These are phyloP conservation scores for Entelexis paramagnoliae DNA, from an alignment of 1,139 yeast genomes.

Conservation along the genomic window DNA sequence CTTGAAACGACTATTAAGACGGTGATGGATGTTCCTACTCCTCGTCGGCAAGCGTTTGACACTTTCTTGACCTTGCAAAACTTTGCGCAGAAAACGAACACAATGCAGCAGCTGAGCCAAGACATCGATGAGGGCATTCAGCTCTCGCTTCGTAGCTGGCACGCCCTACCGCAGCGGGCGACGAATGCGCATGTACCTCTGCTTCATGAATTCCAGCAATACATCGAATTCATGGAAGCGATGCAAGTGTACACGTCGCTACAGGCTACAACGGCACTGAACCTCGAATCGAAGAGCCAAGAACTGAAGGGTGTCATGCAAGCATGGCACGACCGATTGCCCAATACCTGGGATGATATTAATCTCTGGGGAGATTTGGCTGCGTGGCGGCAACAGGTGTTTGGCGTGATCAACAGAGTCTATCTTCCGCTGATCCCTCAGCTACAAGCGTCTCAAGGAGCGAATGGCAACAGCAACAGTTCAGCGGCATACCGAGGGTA, in stretches of 20 bases:
- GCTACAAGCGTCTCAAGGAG: constrained; percentile 48
- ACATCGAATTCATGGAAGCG: constrained; percentile 96
- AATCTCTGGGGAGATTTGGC: constrained; percentile 96
- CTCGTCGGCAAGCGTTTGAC: constrained; percentile 89
- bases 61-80: constrained; percentile 89
- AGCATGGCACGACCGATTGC: constrained; percentile 96
- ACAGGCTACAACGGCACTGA: constrained; percentile 83
- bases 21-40: constrained; percentile 98
- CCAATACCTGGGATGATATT: constrained; percentile 95
- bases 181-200: constrained; percentile 83
- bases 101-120: constrained; percentile 64
- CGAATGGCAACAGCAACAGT: constrained; percentile 45
- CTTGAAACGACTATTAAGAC: constrained; percentile 88
- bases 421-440: constrained; percentile 89
- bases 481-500: constrained; percentile 95
- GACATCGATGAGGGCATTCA: constrained; percentile 95
- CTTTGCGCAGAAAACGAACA: constrained; percentile 80
- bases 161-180: constrained; percentile 67
- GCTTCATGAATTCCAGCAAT: constrained; percentile 91
- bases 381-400: constrained; percentile 98
- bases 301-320: constrained; percentile 88
- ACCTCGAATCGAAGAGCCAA: constrained; percentile 82
- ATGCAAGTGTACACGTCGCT: constrained; percentile 86
- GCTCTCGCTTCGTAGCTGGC: constrained; percentile 86
- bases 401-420: constrained; percentile 90